Percentiles rank a stretch among this genome's conserved stretches.
Conservation (phyloP, 2,329 filamentous ascomycete species). For the Elsinoe fawcettii region DNA sequence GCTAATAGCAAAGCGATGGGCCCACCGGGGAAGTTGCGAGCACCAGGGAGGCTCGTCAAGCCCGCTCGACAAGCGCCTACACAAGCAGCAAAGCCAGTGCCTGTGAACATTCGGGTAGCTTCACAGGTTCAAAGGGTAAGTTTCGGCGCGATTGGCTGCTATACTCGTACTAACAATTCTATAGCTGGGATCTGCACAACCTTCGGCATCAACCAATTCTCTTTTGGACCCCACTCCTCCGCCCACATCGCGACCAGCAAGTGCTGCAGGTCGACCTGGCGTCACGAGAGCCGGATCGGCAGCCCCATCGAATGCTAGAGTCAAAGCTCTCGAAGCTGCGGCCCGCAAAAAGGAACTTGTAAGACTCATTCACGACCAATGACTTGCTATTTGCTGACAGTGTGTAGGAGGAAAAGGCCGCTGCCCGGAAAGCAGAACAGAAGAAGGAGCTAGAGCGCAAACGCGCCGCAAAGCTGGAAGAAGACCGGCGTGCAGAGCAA, state of each 20-base stretch:
- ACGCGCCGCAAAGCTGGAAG: constrained; percentile 61
- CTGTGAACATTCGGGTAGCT: constrained; percentile 63
- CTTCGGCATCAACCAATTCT: constrained; percentile 25
- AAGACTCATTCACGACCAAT: neutral
- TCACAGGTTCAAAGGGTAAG: constrained; percentile 34
- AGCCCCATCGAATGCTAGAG: constrained; percentile 23
- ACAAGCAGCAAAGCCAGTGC: constrained; percentile 52
- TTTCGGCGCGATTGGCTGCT: neutral
- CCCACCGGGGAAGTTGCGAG: constrained; percentile 31
- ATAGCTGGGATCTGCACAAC: constrained; percentile 18
- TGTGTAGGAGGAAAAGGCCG: constrained; percentile 65
- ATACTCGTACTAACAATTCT: neutral
- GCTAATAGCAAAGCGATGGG: constrained; percentile 34
- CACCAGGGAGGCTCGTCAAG: constrained; percentile 27
- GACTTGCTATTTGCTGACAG: neutral
- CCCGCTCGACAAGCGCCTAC: constrained; percentile 44
- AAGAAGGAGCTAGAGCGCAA: constrained; percentile 77
- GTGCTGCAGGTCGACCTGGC: constrained; percentile 14
- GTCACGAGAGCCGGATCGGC: constrained; percentile 17
- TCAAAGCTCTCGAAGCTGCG: constrained; percentile 59
- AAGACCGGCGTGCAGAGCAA: constrained; percentile 36
- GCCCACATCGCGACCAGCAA: constrained; percentile 12
- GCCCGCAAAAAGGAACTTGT: constrained; percentile 65
- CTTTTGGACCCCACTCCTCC: constrained; percentile 20
- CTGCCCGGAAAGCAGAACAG: constrained; percentile 68